A percentile compares a stretch with the other conserved stretches of the same genome.
Evolutionary conservation across 73 alveolate species (phyloP).

Genomic region (Paramecium sexaurelia): DNA sequence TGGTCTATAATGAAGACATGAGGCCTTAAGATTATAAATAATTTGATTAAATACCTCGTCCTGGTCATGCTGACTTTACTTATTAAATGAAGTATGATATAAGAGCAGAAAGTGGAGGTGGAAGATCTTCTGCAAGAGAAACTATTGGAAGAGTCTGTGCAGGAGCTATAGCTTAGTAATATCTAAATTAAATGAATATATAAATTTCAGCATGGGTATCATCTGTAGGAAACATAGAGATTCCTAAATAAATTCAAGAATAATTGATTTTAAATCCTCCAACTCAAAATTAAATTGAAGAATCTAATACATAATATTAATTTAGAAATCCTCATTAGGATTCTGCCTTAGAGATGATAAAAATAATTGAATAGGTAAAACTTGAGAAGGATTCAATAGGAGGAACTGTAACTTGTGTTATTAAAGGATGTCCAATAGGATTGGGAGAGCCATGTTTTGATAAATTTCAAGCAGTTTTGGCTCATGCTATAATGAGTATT

Average conservation of each 20-base stretch:
- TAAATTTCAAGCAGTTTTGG: constrained; percentile 81
- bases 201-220: constrained; percentile 67
- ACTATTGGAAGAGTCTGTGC: constrained; percentile 78
- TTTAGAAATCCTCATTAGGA: constrained; percentile 78
- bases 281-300: background rate
- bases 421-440: constrained; percentile 74
- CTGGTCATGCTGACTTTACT: constrained; percentile 93
- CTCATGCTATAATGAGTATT: constrained; percentile 84
- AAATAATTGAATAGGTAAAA: constrained; percentile 67
- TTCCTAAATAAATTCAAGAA: constrained; percentile 58
- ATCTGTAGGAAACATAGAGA: constrained; percentile 67
- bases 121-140: constrained; percentile 88
- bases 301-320: constrained; percentile 26
- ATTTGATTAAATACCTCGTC: constrained; percentile 75
- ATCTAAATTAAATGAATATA: constrained; percentile 63
- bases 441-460: constrained; percentile 94
- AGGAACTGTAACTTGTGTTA: constrained; percentile 75
- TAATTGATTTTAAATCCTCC: background rate
- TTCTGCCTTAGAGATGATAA: constrained; percentile 78
- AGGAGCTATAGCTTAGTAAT: constrained; percentile 63
- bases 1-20: constrained; percentile 52
- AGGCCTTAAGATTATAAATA: constrained; percentile 54
- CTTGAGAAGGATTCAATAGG: constrained; percentile 76
- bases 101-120: constrained; percentile 88
- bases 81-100: constrained; percentile 81